Evolutionary conservation across 257 asterid species (phyloP).

Genomic region (Capsicum rhomboideum): DNA sequence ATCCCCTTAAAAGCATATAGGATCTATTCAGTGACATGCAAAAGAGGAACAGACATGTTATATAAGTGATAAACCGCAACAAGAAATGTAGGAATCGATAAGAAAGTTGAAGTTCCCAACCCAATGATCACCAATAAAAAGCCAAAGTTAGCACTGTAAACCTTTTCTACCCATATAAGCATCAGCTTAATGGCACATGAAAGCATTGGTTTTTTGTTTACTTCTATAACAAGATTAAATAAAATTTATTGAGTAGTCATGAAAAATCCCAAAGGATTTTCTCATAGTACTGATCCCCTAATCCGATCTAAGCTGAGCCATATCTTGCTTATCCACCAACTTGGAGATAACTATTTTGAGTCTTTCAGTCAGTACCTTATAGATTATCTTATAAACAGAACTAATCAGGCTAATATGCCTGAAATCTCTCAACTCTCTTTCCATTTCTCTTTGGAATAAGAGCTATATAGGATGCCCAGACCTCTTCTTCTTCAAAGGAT

Average conservation of each 20-base stretch:
- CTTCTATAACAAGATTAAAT: not conserved
- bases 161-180: not conserved
- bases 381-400: not conserved
- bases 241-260: not conserved
- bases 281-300: not conserved
- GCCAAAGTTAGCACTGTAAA: not conserved
- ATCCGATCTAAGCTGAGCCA: not conserved
- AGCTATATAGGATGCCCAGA: not conserved
- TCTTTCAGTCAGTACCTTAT: not conserved
- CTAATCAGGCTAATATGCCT: not conserved
- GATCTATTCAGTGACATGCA: not conserved
- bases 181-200: not conserved
- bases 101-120: not conserved
- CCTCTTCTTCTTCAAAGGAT: not conserved
- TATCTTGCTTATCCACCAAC: not conserved
- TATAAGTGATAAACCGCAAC: not conserved
- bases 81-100: not conserved
- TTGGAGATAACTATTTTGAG: not conserved
- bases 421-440: not conserved
- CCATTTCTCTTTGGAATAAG: not conserved
- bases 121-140: not conserved
- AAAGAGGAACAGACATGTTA: not conserved
- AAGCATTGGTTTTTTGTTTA: not conserved
- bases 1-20: not conserved
- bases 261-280: not conserved